phyloP scores from a whole-genome alignment of 306 rosid genomes.

The Arachis stenosperma region DNA sequence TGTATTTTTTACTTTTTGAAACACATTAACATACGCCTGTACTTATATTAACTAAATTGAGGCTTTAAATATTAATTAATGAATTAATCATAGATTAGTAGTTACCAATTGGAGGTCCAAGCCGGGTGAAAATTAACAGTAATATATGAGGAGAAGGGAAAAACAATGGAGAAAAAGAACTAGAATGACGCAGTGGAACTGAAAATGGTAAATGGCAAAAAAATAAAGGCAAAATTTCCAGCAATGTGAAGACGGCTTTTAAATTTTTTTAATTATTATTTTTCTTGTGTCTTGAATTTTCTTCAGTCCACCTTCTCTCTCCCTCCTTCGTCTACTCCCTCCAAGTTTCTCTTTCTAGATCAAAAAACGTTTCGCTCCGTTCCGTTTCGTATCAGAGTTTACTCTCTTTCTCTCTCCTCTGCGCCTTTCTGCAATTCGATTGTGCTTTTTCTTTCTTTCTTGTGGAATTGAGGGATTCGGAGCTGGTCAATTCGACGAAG shows the following conservation, averaged over 20 bases:
- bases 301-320: slow-evolving; percentile 62
- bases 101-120: neutral
- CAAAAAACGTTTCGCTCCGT: slow-evolving; percentile 18
- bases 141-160: neutral
- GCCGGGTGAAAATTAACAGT: too few species aligned
- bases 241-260: slow-evolving; percentile 53
- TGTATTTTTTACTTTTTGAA: too few species aligned
- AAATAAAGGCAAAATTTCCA: slow-evolving; percentile 58
- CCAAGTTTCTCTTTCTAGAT: slow-evolving; percentile 53
- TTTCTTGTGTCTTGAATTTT: slow-evolving; percentile 41
- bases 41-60: too few species aligned
- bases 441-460: neutral
- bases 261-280: neutral
- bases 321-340: slow-evolving; percentile 22
- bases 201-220: slow-evolving; percentile 37
- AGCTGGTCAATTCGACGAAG: neutral
- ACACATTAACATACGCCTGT: too few species aligned
- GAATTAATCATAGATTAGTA: too few species aligned
- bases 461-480: neutral
- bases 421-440: neutral
- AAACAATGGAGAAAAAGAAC: neutral
- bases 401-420: slow-evolving; percentile 19
- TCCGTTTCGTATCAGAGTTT: slow-evolving; percentile 13
- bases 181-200: slow-evolving; percentile 29
- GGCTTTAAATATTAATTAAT: too few species aligned